These are phyloP conservation scores for Tremellales sp. DNA, from an alignment of 1,284 basidiomycete species.

Conservation along the genomic window DNA sequence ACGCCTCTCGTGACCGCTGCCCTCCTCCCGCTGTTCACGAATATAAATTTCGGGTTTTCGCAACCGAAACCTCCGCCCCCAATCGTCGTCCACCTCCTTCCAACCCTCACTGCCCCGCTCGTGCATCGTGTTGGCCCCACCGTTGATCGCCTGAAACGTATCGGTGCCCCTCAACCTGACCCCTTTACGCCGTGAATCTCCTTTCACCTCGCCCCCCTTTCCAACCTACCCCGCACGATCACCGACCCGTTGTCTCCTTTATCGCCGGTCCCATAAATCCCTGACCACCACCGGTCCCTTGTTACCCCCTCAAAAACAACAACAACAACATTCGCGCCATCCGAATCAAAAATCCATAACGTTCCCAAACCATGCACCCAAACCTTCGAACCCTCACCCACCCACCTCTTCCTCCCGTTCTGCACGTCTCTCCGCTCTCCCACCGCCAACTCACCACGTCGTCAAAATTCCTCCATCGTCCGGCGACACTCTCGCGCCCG, in stretches of 20 bases:
- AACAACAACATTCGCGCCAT: neutral
- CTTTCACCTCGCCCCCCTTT: neutral
- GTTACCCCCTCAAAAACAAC: too few species aligned
- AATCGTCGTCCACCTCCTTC: too few species aligned
- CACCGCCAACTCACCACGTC: neutral
- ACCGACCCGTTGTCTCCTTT: neutral
- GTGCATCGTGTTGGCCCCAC: too few species aligned
- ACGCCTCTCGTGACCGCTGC: too few species aligned
- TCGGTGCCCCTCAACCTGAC: neutral
- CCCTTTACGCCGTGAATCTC: neutral
- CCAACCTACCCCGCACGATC: neutral
- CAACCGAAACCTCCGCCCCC: too few species aligned
- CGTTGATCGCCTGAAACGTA: too few species aligned
- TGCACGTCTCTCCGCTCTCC: slow-evolving; percentile 5
- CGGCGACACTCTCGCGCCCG: slow-evolving; percentile 4
- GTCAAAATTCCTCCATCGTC: slow-evolving; percentile 7
- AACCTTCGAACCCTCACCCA: slow-evolving; percentile 27
- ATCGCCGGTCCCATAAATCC: neutral
- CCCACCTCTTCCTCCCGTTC: slow-evolving; percentile 18
- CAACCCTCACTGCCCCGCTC: too few species aligned
- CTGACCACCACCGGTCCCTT: neutral
- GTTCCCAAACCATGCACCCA: slow-evolving; percentile 26
- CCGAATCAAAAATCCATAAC: neutral
- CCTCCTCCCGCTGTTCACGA: too few species aligned
- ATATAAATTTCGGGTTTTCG: too few species aligned